Base-by-base conservation (phyloP, 805 yeast genomes). In the Zygosaccharomyces bailii region DNA sequence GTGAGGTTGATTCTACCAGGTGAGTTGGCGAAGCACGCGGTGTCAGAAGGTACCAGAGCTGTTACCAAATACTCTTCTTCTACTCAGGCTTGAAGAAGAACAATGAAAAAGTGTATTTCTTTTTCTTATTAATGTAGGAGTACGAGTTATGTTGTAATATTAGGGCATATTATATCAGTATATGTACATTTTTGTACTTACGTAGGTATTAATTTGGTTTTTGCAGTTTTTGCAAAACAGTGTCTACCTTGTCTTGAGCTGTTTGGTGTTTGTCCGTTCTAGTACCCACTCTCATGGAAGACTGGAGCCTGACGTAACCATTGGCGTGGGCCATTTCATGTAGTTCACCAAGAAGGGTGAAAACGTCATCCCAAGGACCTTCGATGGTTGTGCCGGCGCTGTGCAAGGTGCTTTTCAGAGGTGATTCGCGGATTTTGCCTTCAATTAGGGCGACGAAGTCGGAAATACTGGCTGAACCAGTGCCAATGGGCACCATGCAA, bases 21-120 rank as follows among this genome's bases (percentile, higher is more conserved):
- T 80, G 96, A 88, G 78, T 78, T 88, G 69, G 95, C 96, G 59
- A 86, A 86, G 80, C 96, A 88, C 74, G 95, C 96, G 63, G 93
- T 86, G 61, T 84, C 95, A 60, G 96, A 88, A 75, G 96, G 96
- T 77, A 86, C 95, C 60, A 84, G 93, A 79, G 93, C 96, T 70
- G 93, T 86, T 61, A 85, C 95, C 72, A 86, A 86, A 78, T 86
- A 85, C 81, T 82, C 95, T 63, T 82, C 95, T 65, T 63, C 68
- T 46, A 55, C 67, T 48, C 59, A 55, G 39, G 57, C 56, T 44
- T 55, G 47, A 40, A 24, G 10, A 23, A 16, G 34, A 21, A 31
- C 30, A 24, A 42, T 18, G 32, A 20, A 37, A 44, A 23, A n/a
- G n/a, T n/a, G 35, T 44, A 45, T 40, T 41, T 49, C 35, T 34